Base-by-base conservation (phyloP, 805 yeast genomes). In the Cyberlindnera nakhonratchasimensis region DNA sequence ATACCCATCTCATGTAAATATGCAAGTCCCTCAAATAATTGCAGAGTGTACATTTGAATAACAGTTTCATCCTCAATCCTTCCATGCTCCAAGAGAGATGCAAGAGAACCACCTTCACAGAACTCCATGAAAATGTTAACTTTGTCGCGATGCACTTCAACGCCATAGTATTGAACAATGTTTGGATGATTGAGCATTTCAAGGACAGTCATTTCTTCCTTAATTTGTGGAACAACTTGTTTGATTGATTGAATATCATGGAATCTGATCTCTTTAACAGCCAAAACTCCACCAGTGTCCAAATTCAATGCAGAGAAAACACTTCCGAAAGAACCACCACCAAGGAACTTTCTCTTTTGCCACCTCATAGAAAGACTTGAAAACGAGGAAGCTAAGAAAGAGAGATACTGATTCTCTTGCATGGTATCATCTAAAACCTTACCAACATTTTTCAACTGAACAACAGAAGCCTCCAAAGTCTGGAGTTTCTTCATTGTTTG, bases 41-140 rank as follows among this genome's bases (percentile, higher is more conserved):
- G 97, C 43, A 91, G 65, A 0, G 96, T 79, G 60, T 90, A 91
- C 22, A 90, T 83, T 61, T 89, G 96, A 23, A 88, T 81, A 7
- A 93, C 93, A 63, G 86, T 74, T 60, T 93, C 99, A 63, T 93
- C 98, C 59, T 89, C 97, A 54, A 93, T 89, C 46, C 97, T 70
- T 9, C 99, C 98, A 59, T 89, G 93, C 43, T 86, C 89, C 47
- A 93, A 70, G 34, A 90, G 66, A 6, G 86, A 79, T 0, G 96
- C 88, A 44, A 93, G 69, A 0, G 98, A 90, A 1, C 98, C 98
- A 29, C 96, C 90, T 54, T 90, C 95, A 69, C 99, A 93, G 65
- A 77, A 90, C 64, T 93, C 99, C 99, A 93, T 93, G 62, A 93
- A 93, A 24, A 93, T 82, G 61, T 88, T 90, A 14, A 93, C 97